phyloP scores from a whole-genome alignment of 441 rosid genomes.

The Breynia disticha region DNA sequence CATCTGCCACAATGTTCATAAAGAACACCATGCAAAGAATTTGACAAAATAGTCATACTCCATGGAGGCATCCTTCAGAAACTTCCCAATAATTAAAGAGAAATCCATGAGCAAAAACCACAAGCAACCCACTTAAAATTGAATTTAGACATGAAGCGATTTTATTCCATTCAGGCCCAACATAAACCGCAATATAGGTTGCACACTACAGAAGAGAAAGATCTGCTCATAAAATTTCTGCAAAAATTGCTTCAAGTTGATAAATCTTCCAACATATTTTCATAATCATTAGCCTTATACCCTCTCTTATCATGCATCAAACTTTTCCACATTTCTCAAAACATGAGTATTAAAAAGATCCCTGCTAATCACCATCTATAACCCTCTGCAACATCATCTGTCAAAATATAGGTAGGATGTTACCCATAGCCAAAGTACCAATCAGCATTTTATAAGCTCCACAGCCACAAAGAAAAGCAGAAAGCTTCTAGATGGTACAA shows the following conservation, averaged over 20 bases:
- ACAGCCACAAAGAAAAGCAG: background rate
- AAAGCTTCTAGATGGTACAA: background rate
- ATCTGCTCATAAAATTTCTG: background rate
- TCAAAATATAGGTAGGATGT: too few species aligned
- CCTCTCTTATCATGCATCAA: too few species aligned
- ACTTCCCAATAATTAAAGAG: background rate
- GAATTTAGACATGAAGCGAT: conserved; percentile 4
- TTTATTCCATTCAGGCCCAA: conserved; percentile 7
- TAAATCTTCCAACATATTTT: background rate
- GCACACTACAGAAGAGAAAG: background rate
- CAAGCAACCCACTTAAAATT: conserved; percentile 10
- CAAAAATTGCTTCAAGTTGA: conserved; percentile 5
- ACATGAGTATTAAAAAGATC: conserved; percentile 8
- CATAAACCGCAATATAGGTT: conserved; percentile 5
- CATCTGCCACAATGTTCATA: background rate
- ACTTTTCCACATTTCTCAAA: conserved; percentile 3
- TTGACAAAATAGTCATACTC: background rate
- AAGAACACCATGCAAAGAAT: background rate
- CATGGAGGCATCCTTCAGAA: background rate
- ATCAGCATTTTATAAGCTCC: background rate
- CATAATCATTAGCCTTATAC: too few species aligned
- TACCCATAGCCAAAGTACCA: too few species aligned
- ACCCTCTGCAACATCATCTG: too few species aligned
- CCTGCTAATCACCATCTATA: too few species aligned
- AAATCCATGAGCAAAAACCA: conserved; percentile 8